Base-by-base conservation (phyloP, 495 filamentous ascomycete species). In the Aspergillus cristatus region DNA sequence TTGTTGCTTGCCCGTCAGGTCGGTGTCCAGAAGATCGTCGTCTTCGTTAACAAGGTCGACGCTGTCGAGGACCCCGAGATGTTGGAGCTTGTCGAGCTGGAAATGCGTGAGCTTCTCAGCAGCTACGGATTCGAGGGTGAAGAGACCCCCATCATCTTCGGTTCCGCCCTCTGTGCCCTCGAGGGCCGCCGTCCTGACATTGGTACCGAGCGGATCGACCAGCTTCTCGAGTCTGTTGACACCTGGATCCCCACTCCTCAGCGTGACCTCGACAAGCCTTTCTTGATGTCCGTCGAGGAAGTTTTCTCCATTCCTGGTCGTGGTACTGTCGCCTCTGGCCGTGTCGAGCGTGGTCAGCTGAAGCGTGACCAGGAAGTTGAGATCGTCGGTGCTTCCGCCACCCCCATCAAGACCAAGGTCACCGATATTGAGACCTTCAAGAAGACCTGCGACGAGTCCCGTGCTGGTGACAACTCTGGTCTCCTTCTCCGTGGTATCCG, bases 381-480 rank as follows among this genome's bases (percentile, higher is more conserved):
- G 70, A 75, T 98, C 44, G 69, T 97, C 48, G 91, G 91, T 54
- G 91, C 86, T 64, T 45, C 43, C 26, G 74, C 76, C 47, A 62
- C 60, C 28, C 68, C 85, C 43, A 84, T 94, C 70, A 94, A 91
- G 76, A 96, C 93, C 57, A 97, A 95, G 72, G 89, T 98, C 41
- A 98, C 91, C 53, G 91, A 97, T 54, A 95, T 97, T 57, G 91
- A 98, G 72, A 97, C 88, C 42, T 98, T 98, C 76, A 93, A 97
- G 76, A 98, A 98, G 74, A 86, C 84, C 33, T 94, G 89, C 64
- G 86, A 91, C 36, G 86, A 94, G 65, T 86, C 86, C 42, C 75
- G 81, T 42, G 91, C 91, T 37, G 91, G 91, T 55, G 91, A 98
- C 69, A 97, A 94, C 78, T 91, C 90, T n/a, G 91, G 91, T 58